Conservation (phyloP, 176 grass and related monocot species). For the Cymbopogon citratus region DNA sequence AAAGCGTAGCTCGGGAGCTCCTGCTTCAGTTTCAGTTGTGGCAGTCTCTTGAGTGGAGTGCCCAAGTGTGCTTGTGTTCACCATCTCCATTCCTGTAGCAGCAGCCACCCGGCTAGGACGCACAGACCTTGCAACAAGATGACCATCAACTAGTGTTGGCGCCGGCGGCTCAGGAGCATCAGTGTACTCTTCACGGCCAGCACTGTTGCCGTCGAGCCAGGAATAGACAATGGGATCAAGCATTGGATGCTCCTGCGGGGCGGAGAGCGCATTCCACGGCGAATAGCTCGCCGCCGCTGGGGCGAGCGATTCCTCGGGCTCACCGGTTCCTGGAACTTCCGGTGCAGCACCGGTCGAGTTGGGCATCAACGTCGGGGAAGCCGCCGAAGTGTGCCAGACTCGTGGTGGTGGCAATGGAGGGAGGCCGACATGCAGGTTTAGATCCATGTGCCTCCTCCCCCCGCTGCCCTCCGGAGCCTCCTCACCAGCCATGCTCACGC, state of each 20-base stretch:
- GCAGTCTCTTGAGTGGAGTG: not conserved
- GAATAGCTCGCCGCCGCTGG: not conserved
- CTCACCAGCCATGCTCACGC: conserved; percentile 15
- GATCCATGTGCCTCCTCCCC: conserved; percentile 40
- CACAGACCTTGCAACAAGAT: conserved; percentile 2
- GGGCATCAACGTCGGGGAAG: not conserved
- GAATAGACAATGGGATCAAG: conserved; percentile 25
- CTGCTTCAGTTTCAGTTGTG: not conserved
- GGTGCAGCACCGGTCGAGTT: not conserved
- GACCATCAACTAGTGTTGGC: not conserved
- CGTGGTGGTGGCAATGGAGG: conserved; percentile 39
- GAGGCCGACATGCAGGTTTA: conserved; percentile 27
- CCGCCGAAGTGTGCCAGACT: conserved; percentile 8
- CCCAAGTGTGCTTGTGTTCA: not conserved
- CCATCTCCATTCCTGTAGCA: not conserved
- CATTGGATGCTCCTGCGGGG: conserved; percentile 18
- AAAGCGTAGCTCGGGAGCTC: conserved; percentile 45
- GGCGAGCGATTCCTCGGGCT: not conserved
- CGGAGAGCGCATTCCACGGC: conserved; percentile 40
- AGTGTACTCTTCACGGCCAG: not conserved
- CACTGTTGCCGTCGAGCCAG: conserved; percentile 11
- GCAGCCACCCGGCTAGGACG: not conserved
- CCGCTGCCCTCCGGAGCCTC: conserved; percentile 17
- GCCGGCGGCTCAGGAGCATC: not conserved
- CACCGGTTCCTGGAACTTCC: not conserved